These are phyloP conservation scores for Epichloe elymi DNA, from an alignment of 2,329 filamentous ascomycete species.

Conservation along the genomic window DNA sequence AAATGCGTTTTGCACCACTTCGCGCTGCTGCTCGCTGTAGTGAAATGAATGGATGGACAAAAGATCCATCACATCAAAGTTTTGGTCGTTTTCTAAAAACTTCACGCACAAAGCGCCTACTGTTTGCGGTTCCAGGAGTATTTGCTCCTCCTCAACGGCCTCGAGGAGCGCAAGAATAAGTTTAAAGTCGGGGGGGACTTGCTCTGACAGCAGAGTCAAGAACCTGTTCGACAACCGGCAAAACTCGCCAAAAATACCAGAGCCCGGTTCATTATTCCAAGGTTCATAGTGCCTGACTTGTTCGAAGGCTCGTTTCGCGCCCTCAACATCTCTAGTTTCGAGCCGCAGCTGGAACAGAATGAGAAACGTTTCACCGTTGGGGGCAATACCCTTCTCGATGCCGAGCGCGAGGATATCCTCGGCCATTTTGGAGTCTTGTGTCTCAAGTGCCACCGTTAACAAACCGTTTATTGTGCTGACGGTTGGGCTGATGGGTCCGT, in stretches of 20 bases:
- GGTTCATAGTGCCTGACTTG: constrained; percentile 19
- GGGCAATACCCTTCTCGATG: constrained; percentile 47
- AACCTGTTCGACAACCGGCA: constrained; percentile 56
- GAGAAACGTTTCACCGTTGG: constrained; percentile 57
- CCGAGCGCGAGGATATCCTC: constrained; percentile 61
- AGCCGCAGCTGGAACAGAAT: constrained; percentile 67
- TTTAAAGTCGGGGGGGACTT: constrained; percentile 47
- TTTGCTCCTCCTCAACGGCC: constrained; percentile 56
- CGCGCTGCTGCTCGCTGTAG: constrained; percentile 57
- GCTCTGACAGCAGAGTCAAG: constrained; percentile 52
- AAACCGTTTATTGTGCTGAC: constrained; percentile 65
- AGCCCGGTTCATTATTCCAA: constrained; percentile 27
- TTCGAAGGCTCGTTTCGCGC: constrained; percentile 54
- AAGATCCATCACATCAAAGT: constrained; percentile 68
- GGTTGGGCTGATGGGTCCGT: constrained; percentile 41
- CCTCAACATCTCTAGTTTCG: constrained; percentile 57
- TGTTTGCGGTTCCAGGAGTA: constrained; percentile 59
- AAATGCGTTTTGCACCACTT: constrained; percentile 51
- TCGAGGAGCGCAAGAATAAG: constrained; percentile 61
- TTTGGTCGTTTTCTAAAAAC: constrained; percentile 64
- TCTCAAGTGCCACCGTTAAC: constrained; percentile 57
- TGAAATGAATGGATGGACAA: constrained; percentile 62
- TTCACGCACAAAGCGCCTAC: constrained; percentile 59
- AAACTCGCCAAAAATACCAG: constrained; percentile 37
- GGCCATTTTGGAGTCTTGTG: constrained; percentile 56